Evolutionary conservation across 495 filamentous ascomycete species (phyloP).

Genomic region (Daldinia loculata): DNA sequence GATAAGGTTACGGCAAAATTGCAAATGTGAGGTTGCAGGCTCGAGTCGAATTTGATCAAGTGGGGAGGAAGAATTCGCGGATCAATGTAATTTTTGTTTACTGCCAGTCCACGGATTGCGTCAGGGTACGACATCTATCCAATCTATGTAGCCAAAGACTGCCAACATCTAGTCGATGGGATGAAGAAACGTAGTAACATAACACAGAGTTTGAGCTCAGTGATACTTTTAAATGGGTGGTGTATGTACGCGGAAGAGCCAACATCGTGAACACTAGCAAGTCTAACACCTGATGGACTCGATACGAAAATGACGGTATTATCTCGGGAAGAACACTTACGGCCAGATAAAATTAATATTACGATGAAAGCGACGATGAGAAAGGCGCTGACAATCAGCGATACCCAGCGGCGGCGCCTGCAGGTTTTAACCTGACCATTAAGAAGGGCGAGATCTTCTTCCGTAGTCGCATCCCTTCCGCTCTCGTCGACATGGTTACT

Average conservation of each 20-base stretch:
- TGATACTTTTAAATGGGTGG: background rate
- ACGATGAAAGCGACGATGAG: constrained; percentile 43
- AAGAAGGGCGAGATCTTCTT: constrained; percentile 18
- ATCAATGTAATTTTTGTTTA: constrained; percentile 28
- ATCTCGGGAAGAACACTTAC: constrained; percentile 26
- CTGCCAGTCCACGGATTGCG: constrained; percentile 11
- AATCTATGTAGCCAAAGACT: background rate
- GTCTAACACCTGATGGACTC: background rate
- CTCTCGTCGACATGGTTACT: constrained; percentile 18
- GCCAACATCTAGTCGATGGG: background rate
- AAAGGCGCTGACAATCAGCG: constrained; percentile 41
- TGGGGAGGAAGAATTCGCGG: constrained; percentile 31
- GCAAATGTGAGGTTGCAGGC: background rate
- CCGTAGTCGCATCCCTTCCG: constrained; percentile 6
- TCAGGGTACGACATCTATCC: constrained; percentile 1
- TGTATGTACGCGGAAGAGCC: background rate
- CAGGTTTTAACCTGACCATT: constrained; percentile 32
- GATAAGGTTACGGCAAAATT: background rate
- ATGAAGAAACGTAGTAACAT: background rate
- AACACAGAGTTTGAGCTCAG: background rate
- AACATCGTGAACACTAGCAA: background rate
- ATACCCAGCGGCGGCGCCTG: constrained; percentile 47
- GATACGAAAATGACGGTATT: background rate
- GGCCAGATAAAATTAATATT: constrained; percentile 43
- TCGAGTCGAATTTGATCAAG: constrained; percentile 4